Evolutionary conservation across 306 rosid genomes (phyloP).

Genomic region (Glycine soja): DNA sequence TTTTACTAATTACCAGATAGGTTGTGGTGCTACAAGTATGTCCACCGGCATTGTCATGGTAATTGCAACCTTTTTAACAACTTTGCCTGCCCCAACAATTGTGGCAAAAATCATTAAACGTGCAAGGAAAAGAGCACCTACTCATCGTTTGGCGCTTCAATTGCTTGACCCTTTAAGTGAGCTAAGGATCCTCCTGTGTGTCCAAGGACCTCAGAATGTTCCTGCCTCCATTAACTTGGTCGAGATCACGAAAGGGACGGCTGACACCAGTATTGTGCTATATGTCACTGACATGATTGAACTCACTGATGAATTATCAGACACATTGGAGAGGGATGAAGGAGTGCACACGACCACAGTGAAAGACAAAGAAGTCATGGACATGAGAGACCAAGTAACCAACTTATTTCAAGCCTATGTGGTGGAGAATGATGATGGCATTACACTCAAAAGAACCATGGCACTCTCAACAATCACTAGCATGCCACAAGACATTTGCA

Average conservation of each 20-base stretch:
- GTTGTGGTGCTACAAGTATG: conserved; percentile 49
- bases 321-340: conserved; percentile 57
- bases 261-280: conserved; percentile 40
- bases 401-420: conserved; percentile 58
- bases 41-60: conserved; percentile 66
- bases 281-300: conserved; percentile 76
- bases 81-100: conserved; percentile 66
- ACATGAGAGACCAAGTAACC: conserved; percentile 66
- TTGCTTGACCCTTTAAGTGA: conserved; percentile 65
- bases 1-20: conserved; percentile 44
- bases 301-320: conserved; percentile 63
- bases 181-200: conserved; percentile 60
- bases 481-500: conserved; percentile 70
- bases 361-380: conserved; percentile 56
- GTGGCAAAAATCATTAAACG: conserved; percentile 69
- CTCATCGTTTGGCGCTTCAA: conserved; percentile 73
- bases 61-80: conserved; percentile 64
- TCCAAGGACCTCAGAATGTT: conserved; percentile 66
- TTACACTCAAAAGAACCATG: conserved; percentile 59
- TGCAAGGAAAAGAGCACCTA: conserved; percentile 74
- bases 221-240: no score
- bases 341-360: conserved; percentile 54
- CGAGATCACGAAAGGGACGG: no score
- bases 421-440: conserved; percentile 51
- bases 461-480: conserved; percentile 62